Conservation (phyloP, 306 rosid species). For the Acacia confusa region DNA sequence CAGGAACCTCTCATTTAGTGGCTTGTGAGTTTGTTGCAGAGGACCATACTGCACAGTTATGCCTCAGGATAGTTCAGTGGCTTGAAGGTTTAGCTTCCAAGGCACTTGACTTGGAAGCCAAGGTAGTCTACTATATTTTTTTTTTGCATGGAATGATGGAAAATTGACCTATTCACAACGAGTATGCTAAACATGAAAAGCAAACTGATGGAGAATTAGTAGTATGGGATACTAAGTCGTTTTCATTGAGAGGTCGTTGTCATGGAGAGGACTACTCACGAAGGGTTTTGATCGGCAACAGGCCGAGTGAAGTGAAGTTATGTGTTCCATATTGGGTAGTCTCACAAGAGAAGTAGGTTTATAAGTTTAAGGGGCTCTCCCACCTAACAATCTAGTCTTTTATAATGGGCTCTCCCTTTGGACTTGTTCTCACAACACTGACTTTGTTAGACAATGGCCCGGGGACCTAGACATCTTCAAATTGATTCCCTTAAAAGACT, state of each 20-base stretch:
- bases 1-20: constrained; percentile 80
- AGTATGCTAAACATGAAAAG: constrained; percentile 5
- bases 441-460: not conserved
- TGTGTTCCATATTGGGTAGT: too few relatives aligned
- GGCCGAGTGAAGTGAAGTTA: too few relatives aligned
- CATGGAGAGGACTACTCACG: too few relatives aligned
- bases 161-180: constrained; percentile 21
- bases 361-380: too few relatives aligned
- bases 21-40: constrained; percentile 89
- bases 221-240: too few relatives aligned
- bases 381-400: too few relatives aligned
- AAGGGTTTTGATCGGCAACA: too few relatives aligned
- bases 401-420: too few relatives aligned
- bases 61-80: constrained; percentile 95
- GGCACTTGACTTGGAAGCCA: constrained; percentile 85
- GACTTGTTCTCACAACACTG: too few relatives aligned
- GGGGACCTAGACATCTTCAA: not conserved
- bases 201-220: not conserved
- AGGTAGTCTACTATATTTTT: constrained; percentile 56
- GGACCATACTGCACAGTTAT: constrained; percentile 84
- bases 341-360: too few relatives aligned
- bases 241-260: too few relatives aligned
- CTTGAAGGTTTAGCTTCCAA: constrained; percentile 90
- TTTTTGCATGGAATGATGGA: not conserved
- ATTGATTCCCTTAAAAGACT: not conserved